These are phyloP conservation scores for Rhododendron simsii DNA, from an alignment of 148 eudicot genomes.

Conservation along the genomic window DNA sequence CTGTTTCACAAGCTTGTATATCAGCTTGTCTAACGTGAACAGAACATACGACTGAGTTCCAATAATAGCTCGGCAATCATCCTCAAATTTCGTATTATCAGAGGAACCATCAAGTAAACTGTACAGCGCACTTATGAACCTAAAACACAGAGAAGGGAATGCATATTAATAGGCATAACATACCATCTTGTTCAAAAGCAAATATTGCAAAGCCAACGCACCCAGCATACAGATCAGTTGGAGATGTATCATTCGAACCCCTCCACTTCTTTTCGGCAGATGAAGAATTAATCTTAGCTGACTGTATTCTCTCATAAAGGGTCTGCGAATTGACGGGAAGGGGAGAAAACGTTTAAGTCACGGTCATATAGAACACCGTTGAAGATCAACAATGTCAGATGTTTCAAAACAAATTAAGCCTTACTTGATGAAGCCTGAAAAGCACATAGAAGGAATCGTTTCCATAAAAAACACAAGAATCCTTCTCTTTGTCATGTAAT, in stretches of 20 bases:
- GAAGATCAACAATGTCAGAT: not conserved
- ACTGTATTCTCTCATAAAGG: conserved; percentile 70
- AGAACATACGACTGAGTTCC: conserved; percentile 87
- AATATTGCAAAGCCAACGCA: conserved; percentile 17
- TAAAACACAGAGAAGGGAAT: conserved; percentile 20
- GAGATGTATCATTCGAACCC: conserved; percentile 36
- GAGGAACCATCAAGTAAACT: conserved; percentile 78
- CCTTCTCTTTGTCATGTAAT: conserved; percentile 31
- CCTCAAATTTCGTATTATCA: conserved; percentile 88
- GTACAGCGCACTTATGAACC: conserved; percentile 72
- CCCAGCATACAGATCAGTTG: conserved; percentile 65
- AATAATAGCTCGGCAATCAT: conserved; percentile 85
- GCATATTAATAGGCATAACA: conserved; percentile 9
- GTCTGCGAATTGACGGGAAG: conserved; percentile 35
- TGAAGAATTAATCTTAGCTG: conserved; percentile 63
- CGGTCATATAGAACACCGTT: not conserved
- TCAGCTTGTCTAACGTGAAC: conserved; percentile 89
- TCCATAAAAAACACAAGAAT: conserved; percentile 63
- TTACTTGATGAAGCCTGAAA: conserved; percentile 85
- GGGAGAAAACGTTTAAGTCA: conserved; percentile 1
- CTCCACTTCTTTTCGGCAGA: conserved; percentile 62
- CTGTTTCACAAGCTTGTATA: conserved; percentile 87
- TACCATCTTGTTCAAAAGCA: not conserved
- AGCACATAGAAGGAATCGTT: conserved; percentile 76
- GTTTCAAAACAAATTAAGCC: not conserved